Base-by-base conservation (phyloP, 805 yeast species). In the Brettanomyces custersianus region DNA sequence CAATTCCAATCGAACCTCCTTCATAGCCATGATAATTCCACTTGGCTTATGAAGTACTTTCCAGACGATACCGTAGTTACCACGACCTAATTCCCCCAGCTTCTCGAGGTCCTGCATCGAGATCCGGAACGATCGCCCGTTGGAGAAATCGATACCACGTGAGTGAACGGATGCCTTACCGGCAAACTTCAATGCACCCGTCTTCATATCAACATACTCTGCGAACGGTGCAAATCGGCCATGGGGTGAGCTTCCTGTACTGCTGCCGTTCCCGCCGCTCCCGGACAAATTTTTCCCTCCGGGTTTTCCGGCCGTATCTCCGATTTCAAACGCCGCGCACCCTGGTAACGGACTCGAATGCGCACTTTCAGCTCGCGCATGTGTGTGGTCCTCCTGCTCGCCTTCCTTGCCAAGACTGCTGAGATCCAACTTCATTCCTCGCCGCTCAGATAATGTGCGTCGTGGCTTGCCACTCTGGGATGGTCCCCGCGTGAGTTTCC, bases 61-160 rank as follows among this genome's bases (percentile, higher is more conserved):
- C 17, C 88, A 75, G 6, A 92, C 98, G 1, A 94, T 84, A 36
- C 98, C 98, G 58, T 92, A 92, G 60, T 92, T 92, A 8, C 98
- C 98, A 32, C 90, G 74, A 2, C 98, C 98, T 31, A 92, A 64
- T 58, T 90, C 97, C 35, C 81, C 94, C 39, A 85, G 66, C 44
- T 82, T 76, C 48, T 81, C 81, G 38, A 83, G 59, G 51, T 92
- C 95, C 46, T 86, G 94, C 37, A 87, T 69, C 3, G 92, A 79
- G 26, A 92, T 87, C 40, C 82, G 68, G 60, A 92, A 88, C 32
- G 87, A 78, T 2, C 88, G 74, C 1, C 98, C 98, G 33, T 83
- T 77, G 25, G 84, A 72, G 51, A 92, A 92, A 55, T 87, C 92
- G 34, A 92, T 80, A 32, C 98, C 98, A 44, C 83, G 76, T 0